Conservation (phyloP, 2,329 filamentous ascomycete genomes). For the Diaporthe citrichinensis region DNA sequence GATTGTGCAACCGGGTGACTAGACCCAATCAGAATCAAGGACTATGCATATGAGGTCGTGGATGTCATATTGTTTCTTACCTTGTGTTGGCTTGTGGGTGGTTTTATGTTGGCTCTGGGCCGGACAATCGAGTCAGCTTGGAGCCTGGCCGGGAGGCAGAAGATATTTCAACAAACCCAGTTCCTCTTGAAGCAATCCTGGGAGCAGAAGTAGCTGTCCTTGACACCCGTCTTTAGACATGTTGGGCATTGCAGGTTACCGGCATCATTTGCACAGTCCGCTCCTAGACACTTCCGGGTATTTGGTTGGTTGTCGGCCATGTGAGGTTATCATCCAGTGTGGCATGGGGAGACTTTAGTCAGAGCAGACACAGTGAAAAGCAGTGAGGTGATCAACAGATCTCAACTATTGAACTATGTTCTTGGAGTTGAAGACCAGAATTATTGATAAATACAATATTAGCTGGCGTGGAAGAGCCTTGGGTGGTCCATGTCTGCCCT, state of each 20-base stretch:
- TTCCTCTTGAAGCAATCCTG: constrained; percentile 99
- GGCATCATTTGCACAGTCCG: constrained; percentile 89
- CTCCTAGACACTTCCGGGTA: constrained; percentile 79
- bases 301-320: not conserved
- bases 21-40: constrained; percentile 65
- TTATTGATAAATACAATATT: not conserved
- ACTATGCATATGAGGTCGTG: constrained; percentile 80
- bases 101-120: constrained; percentile 63
- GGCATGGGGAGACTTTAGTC: not conserved
- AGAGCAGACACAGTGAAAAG: not conserved
- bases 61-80: constrained; percentile 78
- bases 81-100: constrained; percentile 89
- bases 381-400: no score
- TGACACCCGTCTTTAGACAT: constrained; percentile 88
- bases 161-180: constrained; percentile 77
- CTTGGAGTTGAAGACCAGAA: not conserved
- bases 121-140: constrained; percentile 40
- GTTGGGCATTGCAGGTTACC: constrained; percentile 92
- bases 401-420: no score
- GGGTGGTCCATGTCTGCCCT: not conserved
- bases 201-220: constrained; percentile 96
- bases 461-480: not conserved
- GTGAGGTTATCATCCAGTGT: not conserved
- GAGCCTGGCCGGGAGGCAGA: not conserved
- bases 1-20: constrained; percentile 89